Evolutionary conservation across 176 grass and related monocot species (phyloP).

Genomic region (Tillandsia fasciculata): DNA sequence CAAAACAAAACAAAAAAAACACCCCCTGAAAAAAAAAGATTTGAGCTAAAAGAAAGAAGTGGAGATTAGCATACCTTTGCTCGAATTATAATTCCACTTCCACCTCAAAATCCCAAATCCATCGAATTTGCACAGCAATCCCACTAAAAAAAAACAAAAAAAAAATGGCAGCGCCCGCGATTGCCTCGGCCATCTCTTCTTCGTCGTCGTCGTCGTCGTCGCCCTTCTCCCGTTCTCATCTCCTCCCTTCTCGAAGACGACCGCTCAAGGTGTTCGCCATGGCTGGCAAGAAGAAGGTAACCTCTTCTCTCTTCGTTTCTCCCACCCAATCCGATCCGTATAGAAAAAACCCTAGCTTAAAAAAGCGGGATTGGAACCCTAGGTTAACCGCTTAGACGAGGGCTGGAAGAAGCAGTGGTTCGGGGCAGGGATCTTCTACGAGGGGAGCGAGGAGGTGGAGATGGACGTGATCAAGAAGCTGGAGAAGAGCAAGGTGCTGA

Average conservation of each 20-base stretch:
- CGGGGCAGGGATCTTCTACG: conserved; percentile 78
- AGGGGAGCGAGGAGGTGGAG: conserved; percentile 65
- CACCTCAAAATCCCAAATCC: not conserved
- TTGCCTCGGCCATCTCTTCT: conserved; percentile 11
- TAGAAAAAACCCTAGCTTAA: not conserved
- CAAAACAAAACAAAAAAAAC: not conserved
- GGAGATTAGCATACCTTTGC: not conserved
- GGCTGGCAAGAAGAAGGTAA: conserved; percentile 70
- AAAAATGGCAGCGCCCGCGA: conserved; percentile 14
- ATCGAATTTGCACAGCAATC: not conserved
- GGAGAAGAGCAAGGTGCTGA: conserved; percentile 84
- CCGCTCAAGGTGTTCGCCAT: conserved; percentile 64
- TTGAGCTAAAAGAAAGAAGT: conserved; percentile 5
- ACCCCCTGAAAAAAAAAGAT: not conserved
- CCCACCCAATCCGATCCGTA: not conserved
- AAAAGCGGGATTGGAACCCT: not conserved
- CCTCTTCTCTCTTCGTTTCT: not conserved
- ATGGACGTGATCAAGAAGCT: conserved; percentile 92
- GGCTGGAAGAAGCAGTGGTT: conserved; percentile 91
- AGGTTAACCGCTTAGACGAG: conserved; percentile 94
- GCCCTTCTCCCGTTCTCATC: not conserved
- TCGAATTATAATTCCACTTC: not conserved
- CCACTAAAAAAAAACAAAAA: conserved; percentile 4
- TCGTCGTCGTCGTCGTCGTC: not conserved
- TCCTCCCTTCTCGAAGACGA: conserved; percentile 17